Percentiles rank a stretch among this genome's conserved stretches.
Evolutionary conservation across 768 basidiomycete genomes (phyloP).

Genomic region (Hypholoma fasciculare): DNA sequence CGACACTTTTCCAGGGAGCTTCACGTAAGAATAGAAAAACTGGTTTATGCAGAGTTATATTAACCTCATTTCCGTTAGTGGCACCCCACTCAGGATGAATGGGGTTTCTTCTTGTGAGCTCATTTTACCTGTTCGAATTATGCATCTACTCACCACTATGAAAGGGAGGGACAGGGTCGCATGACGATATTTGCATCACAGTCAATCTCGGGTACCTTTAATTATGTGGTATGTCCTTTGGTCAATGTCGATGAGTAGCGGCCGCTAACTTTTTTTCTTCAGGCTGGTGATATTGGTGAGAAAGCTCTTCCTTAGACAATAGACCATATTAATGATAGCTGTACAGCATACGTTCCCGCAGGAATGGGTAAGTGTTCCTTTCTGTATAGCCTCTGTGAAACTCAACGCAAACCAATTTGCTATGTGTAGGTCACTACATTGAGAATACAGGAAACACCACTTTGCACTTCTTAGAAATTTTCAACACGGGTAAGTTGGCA

Average conservation of each 20-base stretch:
- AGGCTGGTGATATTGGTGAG: conserved; percentile 59
- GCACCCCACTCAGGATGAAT: conserved; percentile 72
- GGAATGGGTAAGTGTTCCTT: conserved; percentile 42
- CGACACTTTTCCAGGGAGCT: conserved; percentile 39
- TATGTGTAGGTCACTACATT: conserved; percentile 54
- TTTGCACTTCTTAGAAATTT: conserved; percentile 60
- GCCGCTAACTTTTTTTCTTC: conserved; percentile 57
- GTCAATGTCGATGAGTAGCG: conserved; percentile 46
- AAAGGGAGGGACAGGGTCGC: conserved; percentile 48
- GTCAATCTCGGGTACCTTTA: conserved; percentile 55
- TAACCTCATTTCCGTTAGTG: conserved; percentile 39
- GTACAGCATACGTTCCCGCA: conserved; percentile 53
- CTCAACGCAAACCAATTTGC: neutral
- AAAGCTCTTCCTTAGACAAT: neutral
- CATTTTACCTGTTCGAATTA: neutral
- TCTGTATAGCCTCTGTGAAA: neutral
- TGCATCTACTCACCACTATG: conserved; percentile 31
- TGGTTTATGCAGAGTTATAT: conserved; percentile 13
- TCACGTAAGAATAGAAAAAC: conserved; percentile 38
- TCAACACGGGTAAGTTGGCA: conserved; percentile 44
- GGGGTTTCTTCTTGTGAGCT: conserved; percentile 56
- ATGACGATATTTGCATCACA: conserved; percentile 59
- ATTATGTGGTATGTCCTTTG: conserved; percentile 31
- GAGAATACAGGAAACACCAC: conserved; percentile 66
- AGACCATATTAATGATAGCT: neutral